A percentile compares a stretch with the other conserved stretches of the same genome.
phyloP scores from a whole-genome alignment of 176 grass and related monocot species.

The Lolium rigidum region DNA sequence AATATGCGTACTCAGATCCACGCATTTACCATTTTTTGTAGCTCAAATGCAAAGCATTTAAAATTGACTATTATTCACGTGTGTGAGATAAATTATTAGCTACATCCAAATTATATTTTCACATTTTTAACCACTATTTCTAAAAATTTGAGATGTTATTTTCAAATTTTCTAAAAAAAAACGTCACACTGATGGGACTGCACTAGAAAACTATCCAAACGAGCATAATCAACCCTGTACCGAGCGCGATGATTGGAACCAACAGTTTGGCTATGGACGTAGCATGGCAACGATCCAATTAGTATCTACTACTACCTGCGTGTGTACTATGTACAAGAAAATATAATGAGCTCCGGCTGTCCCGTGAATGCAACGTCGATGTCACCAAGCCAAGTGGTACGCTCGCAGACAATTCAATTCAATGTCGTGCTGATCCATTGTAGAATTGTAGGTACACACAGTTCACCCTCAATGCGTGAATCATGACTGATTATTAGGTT shows the following conservation, averaged over 20 bases:
- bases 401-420: not conserved
- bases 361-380: not conserved
- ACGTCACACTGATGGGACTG: too few relatives aligned
- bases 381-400: conserved; percentile 2
- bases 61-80: too few relatives aligned
- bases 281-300: not conserved
- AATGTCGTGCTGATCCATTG: not conserved
- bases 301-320: not conserved
- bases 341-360: conserved; percentile 26
- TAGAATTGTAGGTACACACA: not conserved
- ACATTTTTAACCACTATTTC: too few relatives aligned
- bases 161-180: too few relatives aligned
- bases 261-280: not conserved
- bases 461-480: not conserved
- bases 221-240: not conserved
- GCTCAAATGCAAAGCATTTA: too few relatives aligned
- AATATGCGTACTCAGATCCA: too few relatives aligned
- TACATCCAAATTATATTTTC: too few relatives aligned
- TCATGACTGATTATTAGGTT: not conserved
- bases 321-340: conserved; percentile 20
- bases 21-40: too few relatives aligned
- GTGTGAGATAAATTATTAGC: too few relatives aligned
- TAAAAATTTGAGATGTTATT: too few relatives aligned
- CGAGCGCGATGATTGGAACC: not conserved
- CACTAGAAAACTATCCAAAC: not conserved